phyloP scores from a whole-genome alignment of 1,139 yeast species.

The Taiozyma sp. region DNA sequence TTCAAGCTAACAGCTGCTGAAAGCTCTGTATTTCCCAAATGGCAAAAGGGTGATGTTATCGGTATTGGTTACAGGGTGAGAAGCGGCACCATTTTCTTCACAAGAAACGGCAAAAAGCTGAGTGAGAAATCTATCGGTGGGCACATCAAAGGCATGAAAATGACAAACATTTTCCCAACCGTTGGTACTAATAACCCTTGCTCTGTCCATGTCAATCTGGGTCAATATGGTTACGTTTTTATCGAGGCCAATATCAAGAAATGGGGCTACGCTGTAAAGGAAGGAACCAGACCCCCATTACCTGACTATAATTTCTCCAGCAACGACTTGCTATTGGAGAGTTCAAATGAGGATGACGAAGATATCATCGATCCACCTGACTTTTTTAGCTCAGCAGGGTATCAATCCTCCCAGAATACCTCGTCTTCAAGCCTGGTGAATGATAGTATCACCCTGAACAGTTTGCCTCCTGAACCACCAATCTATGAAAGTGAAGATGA shows the following conservation, averaged over 20 bases:
- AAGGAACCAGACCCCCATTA: conserved; percentile 65
- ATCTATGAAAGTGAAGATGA: conserved; percentile 22
- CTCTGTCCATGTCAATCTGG: conserved; percentile 74
- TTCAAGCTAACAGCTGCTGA: conserved; percentile 45
- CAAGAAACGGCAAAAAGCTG: conserved; percentile 84
- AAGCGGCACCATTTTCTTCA: conserved; percentile 79
- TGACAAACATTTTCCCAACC: conserved; percentile 82
- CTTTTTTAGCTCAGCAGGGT: conserved; percentile 24
- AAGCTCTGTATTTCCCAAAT: conserved; percentile 62
- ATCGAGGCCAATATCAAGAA: conserved; percentile 88
- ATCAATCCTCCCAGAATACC: conserved; percentile 15
- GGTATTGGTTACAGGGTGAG: conserved; percentile 86
- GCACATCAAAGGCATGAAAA: conserved; percentile 69
- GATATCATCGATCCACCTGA: conserved; percentile 24
- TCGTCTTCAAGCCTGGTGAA: conserved; percentile 5
- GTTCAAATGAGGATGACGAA: conserved; percentile 30
- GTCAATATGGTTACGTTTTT: conserved; percentile 89
- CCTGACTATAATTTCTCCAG: conserved; percentile 56
- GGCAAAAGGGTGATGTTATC: conserved; percentile 81
- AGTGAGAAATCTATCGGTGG: conserved; percentile 69
- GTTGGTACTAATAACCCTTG: conserved; percentile 81
- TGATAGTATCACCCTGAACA: conserved; percentile 28
- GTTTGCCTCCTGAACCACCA: conserved; percentile 31
- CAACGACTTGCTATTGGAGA: conserved; percentile 33
- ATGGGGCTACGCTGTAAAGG: conserved; percentile 82